A percentile compares a stretch with the other conserved stretches of the same genome.
Evolutionary conservation across 2,329 filamentous ascomycete genomes (phyloP).

Genomic region (Zymoseptoria pseudotritici): DNA sequence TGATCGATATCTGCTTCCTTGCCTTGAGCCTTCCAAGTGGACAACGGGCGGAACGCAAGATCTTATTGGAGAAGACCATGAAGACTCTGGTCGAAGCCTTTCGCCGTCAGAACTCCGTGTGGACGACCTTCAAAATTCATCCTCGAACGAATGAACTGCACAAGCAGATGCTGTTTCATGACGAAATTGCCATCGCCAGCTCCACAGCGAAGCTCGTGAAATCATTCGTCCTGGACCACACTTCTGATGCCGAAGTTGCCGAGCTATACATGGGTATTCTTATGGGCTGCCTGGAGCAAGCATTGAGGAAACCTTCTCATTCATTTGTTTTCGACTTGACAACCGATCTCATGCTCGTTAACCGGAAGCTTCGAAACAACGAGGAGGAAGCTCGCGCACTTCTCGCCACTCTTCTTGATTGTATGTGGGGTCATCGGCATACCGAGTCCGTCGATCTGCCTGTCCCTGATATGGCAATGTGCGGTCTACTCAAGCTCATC

Average conservation of each 20-base stretch:
- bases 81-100: conserved; percentile 5
- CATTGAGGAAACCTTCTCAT: conserved; percentile 9
- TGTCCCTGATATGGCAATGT: conserved; percentile 17
- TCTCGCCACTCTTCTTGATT: conserved; percentile 10
- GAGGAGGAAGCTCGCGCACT: conserved; percentile 17
- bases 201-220: conserved; percentile 13
- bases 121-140: conserved; percentile 16
- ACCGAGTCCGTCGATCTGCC: conserved; percentile 18
- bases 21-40: conserved; percentile 1
- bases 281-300: conserved; percentile 15
- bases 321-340: conserved; percentile 17
- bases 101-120: conserved; percentile 25
- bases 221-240: conserved; percentile 18
- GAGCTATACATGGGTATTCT: conserved; percentile 19
- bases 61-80: conserved; percentile 2
- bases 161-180: conserved; percentile 20
- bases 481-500: conserved; percentile 34
- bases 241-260: conserved; percentile 8
- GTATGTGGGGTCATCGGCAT: conserved; percentile 19
- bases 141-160: conserved; percentile 31
- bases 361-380: conserved; percentile 9
- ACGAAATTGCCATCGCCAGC: conserved; percentile 9
- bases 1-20: conserved; percentile 15
- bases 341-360: conserved; percentile 10
- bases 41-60: not conserved